Percentiles rank a stretch among this genome's conserved stretches.
These are phyloP conservation scores for Funneliformis caledonium DNA, from an alignment of 371 early-diverging fungal genomes.

Conservation along the genomic window DNA sequence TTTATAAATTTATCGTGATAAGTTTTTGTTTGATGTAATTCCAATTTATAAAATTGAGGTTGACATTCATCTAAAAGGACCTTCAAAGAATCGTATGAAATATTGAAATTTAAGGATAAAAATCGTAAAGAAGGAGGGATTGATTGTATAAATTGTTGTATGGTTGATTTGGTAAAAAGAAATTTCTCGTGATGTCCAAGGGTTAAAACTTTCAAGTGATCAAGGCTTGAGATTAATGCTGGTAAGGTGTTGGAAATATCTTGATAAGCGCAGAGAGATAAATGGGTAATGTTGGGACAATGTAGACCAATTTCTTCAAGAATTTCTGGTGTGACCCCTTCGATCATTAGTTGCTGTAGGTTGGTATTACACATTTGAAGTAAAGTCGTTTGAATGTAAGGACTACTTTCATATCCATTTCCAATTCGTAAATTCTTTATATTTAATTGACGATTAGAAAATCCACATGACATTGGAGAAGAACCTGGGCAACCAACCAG, in stretches of 20 bases:
- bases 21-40: constrained; percentile 26
- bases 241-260: background rate
- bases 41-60: constrained; percentile 6
- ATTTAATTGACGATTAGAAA: background rate
- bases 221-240: constrained; percentile 5
- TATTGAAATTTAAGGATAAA: constrained; percentile 21
- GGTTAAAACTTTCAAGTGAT: background rate
- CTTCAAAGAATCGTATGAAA: constrained; percentile 10
- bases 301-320: background rate
- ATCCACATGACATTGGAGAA: background rate
- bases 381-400: background rate
- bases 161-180: background rate
- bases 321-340: constrained; percentile 16
- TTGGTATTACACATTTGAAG: background rate
- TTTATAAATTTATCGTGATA: background rate
- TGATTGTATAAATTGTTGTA: constrained; percentile 12
- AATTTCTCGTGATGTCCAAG: constrained; percentile 21
- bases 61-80: background rate
- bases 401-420: background rate
- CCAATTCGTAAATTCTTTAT: constrained; percentile 6
- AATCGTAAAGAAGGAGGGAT: background rate
- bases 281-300: constrained; percentile 22
- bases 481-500: background rate
- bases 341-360: constrained; percentile 5
- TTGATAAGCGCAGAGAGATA: constrained; percentile 21